A percentile compares a stretch with the other conserved stretches of the same genome.
These are phyloP conservation scores for Geranomyces variabilis DNA, from an alignment of 192 early-diverging fungal species.

Conservation along the genomic window DNA sequence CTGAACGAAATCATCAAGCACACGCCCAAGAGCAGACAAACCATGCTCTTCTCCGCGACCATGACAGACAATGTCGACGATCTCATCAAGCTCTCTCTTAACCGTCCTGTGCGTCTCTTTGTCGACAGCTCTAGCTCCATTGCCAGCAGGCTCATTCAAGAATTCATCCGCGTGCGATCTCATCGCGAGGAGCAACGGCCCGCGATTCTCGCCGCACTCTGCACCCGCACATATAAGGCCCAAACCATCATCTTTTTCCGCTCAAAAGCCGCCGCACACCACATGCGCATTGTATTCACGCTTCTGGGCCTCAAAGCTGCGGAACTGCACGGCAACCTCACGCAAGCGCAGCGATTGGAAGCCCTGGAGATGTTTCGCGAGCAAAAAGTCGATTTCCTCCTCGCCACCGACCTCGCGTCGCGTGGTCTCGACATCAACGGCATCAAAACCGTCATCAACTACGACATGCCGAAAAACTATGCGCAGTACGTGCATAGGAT, in stretches of 20 bases:
- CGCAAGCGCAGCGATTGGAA: slow-evolving; percentile 87
- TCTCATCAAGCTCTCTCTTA: slow-evolving; percentile 89
- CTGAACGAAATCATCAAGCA: slow-evolving; percentile 91
- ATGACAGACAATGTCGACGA: slow-evolving; percentile 98
- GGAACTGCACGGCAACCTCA: slow-evolving; percentile 94
- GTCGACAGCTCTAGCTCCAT: slow-evolving; percentile 83
- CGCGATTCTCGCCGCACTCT: slow-evolving; percentile 84
- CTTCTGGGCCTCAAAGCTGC: slow-evolving; percentile 82
- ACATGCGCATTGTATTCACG: slow-evolving; percentile 98
- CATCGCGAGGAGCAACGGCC: slow-evolving; percentile 84
- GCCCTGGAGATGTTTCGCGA: slow-evolving; percentile 90
- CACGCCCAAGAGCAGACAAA: slow-evolving; percentile 87
- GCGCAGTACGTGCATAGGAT: slow-evolving; percentile 93
- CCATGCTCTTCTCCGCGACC: slow-evolving; percentile 99
- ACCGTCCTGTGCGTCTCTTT: slow-evolving; percentile 85
- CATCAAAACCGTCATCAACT: slow-evolving; percentile 97
- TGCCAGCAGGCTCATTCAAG: slow-evolving; percentile 79
- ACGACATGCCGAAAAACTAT: slow-evolving; percentile 94
- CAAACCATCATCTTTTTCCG: slow-evolving; percentile 92
- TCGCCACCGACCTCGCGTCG: slow-evolving; percentile 95
- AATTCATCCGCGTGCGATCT: slow-evolving; percentile 92
- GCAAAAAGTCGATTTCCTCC: slow-evolving; percentile 80
- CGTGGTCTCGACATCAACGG: slow-evolving; percentile 97
- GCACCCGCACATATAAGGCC: slow-evolving; percentile 75
- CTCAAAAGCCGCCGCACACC: slow-evolving; percentile 92